Conservation (phyloP, 257 asterid species). For the Lithospermum erythrorhizon region DNA sequence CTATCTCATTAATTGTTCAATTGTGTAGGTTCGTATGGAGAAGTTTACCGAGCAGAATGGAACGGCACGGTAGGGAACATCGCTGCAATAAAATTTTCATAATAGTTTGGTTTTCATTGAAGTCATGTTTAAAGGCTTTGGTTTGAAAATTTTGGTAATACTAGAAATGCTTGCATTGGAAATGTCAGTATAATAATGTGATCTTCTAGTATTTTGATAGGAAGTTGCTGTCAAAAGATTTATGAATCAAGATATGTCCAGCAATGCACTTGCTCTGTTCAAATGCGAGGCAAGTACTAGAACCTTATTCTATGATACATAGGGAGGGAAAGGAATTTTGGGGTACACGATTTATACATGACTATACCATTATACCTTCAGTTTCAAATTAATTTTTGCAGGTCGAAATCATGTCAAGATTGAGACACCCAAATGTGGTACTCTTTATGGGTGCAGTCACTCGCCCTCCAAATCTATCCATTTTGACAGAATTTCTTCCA, state of each 20-base stretch:
- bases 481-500: slow-evolving; percentile 87
- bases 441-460: slow-evolving; percentile 98
- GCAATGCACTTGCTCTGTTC: slow-evolving; percentile 79
- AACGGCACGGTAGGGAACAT: slow-evolving; percentile 71
- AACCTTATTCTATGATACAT: neutral
- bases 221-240: slow-evolving; percentile 97
- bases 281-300: slow-evolving; percentile 64
- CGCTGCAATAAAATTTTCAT: neutral
- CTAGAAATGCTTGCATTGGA: neutral
- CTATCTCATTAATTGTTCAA: neutral
- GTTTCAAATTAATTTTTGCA: slow-evolving; percentile 20
- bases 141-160: neutral
- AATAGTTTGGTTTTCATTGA: neutral
- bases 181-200: slow-evolving; percentile 2
- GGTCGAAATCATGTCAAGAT: slow-evolving; percentile 88
- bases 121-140: neutral
- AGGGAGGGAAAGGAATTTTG: neutral
- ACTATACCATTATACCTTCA: neutral
- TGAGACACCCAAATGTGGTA: slow-evolving; percentile 97
- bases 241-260: slow-evolving; percentile 93
- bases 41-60: slow-evolving; percentile 93
- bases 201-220: slow-evolving; percentile 26
- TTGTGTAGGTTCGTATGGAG: slow-evolving; percentile 85
- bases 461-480: slow-evolving; percentile 87
- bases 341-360: neutral